These are phyloP conservation scores for Phytophthora crassamura DNA, from an alignment of 352 stramenopile genomes.

Conservation along the genomic window DNA sequence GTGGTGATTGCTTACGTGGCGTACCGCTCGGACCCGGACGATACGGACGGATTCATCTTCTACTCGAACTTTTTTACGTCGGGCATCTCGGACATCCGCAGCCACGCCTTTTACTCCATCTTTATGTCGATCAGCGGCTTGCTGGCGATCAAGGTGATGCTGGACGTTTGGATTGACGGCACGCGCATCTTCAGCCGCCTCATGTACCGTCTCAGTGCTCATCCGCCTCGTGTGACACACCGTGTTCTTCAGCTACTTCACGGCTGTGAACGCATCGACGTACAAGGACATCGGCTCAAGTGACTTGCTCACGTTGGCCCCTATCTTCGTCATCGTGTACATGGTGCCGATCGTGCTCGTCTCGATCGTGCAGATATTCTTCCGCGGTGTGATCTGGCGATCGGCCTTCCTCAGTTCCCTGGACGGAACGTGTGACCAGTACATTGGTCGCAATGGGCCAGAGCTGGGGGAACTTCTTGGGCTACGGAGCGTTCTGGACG, in stretches of 20 bases:
- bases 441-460: constrained; percentile 85
- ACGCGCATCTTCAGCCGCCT: constrained; percentile 67
- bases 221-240: constrained; percentile 80
- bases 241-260: constrained; percentile 83
- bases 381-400: constrained; percentile 59
- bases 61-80: constrained; percentile 78
- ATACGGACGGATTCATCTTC: constrained; percentile 63
- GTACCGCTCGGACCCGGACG: constrained; percentile 67
- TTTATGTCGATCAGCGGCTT: constrained; percentile 72
- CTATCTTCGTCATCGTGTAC: constrained; percentile 60
- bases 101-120: constrained; percentile 80
- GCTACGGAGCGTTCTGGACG: constrained; percentile 81
- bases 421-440: constrained; percentile 78
- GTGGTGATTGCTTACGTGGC: constrained; percentile 85
- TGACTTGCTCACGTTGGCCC: constrained; percentile 71
- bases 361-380: constrained; percentile 75
- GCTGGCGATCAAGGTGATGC: constrained; percentile 70
- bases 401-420: constrained; percentile 65
- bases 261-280: constrained; percentile 66
- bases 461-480: constrained; percentile 66
- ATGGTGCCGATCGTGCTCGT: constrained; percentile 65
- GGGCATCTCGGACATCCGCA: constrained; percentile 72
- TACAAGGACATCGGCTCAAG: constrained; percentile 71
- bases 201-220: constrained; percentile 70
- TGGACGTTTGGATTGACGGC: constrained; percentile 88